Evolutionary conservation across 768 basidiomycete genomes (phyloP).

Genomic region (Pleurotus platypus): DNA sequence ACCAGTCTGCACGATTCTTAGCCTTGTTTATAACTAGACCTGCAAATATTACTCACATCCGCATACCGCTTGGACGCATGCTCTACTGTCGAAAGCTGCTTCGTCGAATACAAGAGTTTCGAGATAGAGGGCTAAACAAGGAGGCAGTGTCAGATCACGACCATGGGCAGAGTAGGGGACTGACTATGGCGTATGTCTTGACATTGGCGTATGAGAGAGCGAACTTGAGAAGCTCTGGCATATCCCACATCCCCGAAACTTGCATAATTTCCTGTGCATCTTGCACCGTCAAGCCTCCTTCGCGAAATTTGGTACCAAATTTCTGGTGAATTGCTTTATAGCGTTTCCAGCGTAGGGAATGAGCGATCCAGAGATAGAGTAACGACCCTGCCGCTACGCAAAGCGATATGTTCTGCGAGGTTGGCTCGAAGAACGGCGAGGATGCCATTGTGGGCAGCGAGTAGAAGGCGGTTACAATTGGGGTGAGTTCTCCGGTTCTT

Average conservation of each 20-base stretch:
- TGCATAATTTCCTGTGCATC: constrained; percentile 42
- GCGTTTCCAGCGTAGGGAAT: constrained; percentile 30
- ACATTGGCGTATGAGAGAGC: constrained; percentile 44
- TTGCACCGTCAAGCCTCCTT: constrained; percentile 32
- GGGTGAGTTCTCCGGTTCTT: too few species aligned
- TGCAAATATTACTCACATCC: constrained; percentile 32
- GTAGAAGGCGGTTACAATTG: too few species aligned
- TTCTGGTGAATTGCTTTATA: constrained; percentile 38
- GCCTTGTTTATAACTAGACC: too few species aligned
- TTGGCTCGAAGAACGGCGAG: too few species aligned
- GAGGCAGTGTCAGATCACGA: too few species aligned
- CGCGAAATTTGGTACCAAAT: constrained; percentile 26
- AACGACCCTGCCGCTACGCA: too few species aligned
- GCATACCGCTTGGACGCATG: constrained; percentile 39
- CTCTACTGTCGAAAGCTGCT: constrained; percentile 31
- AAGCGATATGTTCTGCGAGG: too few species aligned
- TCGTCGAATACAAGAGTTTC: constrained; percentile 34
- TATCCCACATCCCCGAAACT: constrained; percentile 34
- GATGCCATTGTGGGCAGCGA: too few species aligned
- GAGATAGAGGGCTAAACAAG: constrained; percentile 40
- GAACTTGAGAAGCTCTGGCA: constrained; percentile 37
- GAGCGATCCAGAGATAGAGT: too few species aligned
- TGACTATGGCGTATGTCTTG: constrained; percentile 48
- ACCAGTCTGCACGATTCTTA: constrained; percentile 30
- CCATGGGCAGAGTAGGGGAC: constrained; percentile 10